phyloP scores from a whole-genome alignment of 768 basidiomycete genomes.

The Sporobolomyces roseus region DNA sequence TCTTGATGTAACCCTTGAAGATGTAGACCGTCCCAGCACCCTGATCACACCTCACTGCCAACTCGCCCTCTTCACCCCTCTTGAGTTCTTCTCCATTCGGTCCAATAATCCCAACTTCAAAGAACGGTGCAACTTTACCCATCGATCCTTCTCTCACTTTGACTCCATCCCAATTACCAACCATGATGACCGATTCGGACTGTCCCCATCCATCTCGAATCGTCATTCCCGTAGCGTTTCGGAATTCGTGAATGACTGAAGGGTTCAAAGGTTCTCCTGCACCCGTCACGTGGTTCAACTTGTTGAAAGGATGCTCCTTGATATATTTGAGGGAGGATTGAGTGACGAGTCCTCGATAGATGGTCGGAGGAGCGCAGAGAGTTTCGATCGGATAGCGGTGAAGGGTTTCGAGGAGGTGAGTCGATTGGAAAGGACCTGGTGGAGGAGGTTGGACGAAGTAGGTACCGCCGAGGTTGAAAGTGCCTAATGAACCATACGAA shows the following conservation, averaged over 20 bases:
- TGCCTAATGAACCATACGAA: conserved; percentile 19
- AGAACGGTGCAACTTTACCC: conserved; percentile 26
- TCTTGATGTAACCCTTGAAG: conserved; percentile 41
- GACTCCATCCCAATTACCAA: conserved; percentile 28
- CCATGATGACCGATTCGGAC: conserved; percentile 26
- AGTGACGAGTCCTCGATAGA: conserved; percentile 34
- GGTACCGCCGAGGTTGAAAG: conserved; percentile 29
- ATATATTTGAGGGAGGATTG: conserved; percentile 6
- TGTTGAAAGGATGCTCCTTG: conserved; percentile 9
- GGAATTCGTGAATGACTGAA: conserved; percentile 27
- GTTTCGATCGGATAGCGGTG: conserved; percentile 31
- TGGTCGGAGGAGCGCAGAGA: conserved; percentile 39
- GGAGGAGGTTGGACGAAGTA: conserved; percentile 36
- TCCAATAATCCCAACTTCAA: conserved; percentile 31
- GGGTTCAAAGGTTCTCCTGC: conserved; percentile 41
- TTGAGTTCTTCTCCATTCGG: conserved; percentile 17
- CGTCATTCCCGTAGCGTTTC: conserved; percentile 10
- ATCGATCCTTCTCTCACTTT: conserved; percentile 22
- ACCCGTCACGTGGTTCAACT: conserved; percentile 28
- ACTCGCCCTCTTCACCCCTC: conserved; percentile 30
- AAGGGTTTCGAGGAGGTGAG: conserved; percentile 24
- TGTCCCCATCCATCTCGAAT: conserved; percentile 37
- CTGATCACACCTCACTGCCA: conserved; percentile 20
- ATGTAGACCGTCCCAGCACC: conserved; percentile 28
- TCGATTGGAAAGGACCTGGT: conserved; percentile 19